Conservation (phyloP, 2,329 filamentous ascomycete species). For the Nemania sp. region DNA sequence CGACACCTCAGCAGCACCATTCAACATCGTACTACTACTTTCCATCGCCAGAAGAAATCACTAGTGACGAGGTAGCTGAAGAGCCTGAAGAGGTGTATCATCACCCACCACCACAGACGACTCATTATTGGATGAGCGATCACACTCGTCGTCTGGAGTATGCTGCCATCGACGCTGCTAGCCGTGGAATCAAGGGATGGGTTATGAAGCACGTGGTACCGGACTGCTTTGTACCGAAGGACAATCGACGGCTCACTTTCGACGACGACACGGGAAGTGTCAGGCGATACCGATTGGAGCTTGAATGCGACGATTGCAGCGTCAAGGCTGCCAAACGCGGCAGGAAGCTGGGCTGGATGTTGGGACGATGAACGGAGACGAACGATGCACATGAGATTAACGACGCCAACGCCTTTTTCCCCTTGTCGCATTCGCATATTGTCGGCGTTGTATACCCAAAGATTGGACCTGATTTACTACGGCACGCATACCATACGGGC, state of each 20-base stretch:
- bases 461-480: conserved; percentile 27
- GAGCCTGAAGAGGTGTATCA: conserved; percentile 29
- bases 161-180: conserved; percentile 66
- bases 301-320: conserved; percentile 51
- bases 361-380: conserved; percentile 27
- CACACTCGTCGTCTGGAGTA: conserved; percentile 65
- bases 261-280: conserved; percentile 67
- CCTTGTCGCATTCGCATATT: conserved; percentile 33
- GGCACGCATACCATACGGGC: background rate
- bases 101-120: conserved; percentile 58
- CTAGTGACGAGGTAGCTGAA: conserved; percentile 18
- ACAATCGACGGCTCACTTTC: conserved; percentile 55
- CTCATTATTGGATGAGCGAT: conserved; percentile 70
- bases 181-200: conserved; percentile 63
- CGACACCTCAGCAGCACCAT: conserved; percentile 37
- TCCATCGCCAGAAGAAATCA: conserved; percentile 46
- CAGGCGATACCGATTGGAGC: conserved; percentile 61
- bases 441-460: conserved; percentile 38
- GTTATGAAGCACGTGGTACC: conserved; percentile 60
- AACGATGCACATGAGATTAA: conserved; percentile 19
- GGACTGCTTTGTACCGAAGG: conserved; percentile 60
- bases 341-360: conserved; percentile 39
- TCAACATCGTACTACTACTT: conserved; percentile 53
- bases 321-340: conserved; percentile 26
- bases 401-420: conserved; percentile 11